Evolutionary conservation across 2,329 filamentous ascomycete genomes (phyloP).

Genomic region (Colletotrichum echinochloae): DNA sequence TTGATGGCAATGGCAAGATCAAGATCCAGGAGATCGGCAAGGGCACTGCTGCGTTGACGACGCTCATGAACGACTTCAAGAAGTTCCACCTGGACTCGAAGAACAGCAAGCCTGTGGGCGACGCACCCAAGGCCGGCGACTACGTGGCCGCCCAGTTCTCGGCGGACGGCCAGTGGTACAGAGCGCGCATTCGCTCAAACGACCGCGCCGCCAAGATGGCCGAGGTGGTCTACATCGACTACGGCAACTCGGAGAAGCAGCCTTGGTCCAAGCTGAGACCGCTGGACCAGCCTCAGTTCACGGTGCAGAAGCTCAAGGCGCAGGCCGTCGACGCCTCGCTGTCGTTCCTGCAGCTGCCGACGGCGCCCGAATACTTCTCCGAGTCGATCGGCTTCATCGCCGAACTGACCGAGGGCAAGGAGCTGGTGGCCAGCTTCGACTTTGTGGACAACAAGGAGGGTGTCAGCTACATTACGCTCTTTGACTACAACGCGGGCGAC

Average conservation of each 20-base stretch:
- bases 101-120: slow-evolving; percentile 79
- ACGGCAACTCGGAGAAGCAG: slow-evolving; percentile 91
- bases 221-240: slow-evolving; percentile 95
- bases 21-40: slow-evolving; percentile 93
- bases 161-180: slow-evolving; percentile 93
- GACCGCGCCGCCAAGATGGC: slow-evolving; percentile 90
- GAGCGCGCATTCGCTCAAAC: slow-evolving; percentile 89
- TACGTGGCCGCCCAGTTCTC: slow-evolving; percentile 92
- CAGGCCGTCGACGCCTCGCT: slow-evolving; percentile 90
- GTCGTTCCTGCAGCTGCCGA: slow-evolving; percentile 90
- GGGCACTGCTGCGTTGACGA: slow-evolving; percentile 85
- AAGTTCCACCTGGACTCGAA: slow-evolving; percentile 88
- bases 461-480: slow-evolving; percentile 86
- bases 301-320: slow-evolving; percentile 81
- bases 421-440: slow-evolving; percentile 92
- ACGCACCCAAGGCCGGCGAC: slow-evolving; percentile 89
- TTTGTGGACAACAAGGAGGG: slow-evolving; percentile 83
- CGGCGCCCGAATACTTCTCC: slow-evolving; percentile 81
- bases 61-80: slow-evolving; percentile 91
- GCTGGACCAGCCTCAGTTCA: slow-evolving; percentile 84
- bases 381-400: slow-evolving; percentile 83
- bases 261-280: slow-evolving; percentile 87
- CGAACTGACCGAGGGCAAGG: slow-evolving; percentile 78
- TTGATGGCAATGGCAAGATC: slow-evolving; percentile 83
- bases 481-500: slow-evolving; percentile 77